These are phyloP conservation scores for Knufia fluminis DNA, from an alignment of 2,329 filamentous ascomycete genomes.

Conservation along the genomic window DNA sequence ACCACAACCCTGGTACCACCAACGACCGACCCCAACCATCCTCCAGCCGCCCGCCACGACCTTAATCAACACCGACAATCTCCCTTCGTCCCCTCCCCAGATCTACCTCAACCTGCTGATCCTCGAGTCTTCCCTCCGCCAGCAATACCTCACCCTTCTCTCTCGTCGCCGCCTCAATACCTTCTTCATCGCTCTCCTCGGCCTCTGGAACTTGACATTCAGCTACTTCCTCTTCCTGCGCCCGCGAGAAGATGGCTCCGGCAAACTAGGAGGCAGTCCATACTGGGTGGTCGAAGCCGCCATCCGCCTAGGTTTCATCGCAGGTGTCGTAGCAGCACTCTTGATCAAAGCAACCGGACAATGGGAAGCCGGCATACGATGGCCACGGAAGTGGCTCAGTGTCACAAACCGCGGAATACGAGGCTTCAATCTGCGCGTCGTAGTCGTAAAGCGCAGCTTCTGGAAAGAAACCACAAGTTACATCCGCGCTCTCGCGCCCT, in stretches of 20 bases:
- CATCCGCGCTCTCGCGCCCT: conserved; percentile 45
- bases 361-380: conserved; percentile 89
- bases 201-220: conserved; percentile 74
- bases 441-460: conserved; percentile 60
- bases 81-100: conserved; percentile 86
- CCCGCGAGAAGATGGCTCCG: conserved; percentile 88
- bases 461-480: conserved; percentile 30
- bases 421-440: conserved; percentile 92
- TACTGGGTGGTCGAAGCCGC: conserved; percentile 92
- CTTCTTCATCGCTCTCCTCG: conserved; percentile 75
- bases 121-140: conserved; percentile 84
- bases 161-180: conserved; percentile 84
- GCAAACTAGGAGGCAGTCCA: conserved; percentile 72
- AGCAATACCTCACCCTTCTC: conserved; percentile 84
- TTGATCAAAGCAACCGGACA: conserved; percentile 92
- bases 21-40: conserved; percentile 26
- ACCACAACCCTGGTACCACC: conserved; percentile 25
- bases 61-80: conserved; percentile 33
- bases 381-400: conserved; percentile 84
- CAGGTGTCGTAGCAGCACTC: conserved; percentile 74
- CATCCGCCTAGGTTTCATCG: conserved; percentile 86
- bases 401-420: conserved; percentile 83
- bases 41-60: conserved; percentile 57
- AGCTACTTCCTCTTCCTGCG: conserved; percentile 84
- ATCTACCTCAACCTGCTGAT: conserved; percentile 98